Base-by-base conservation (phyloP, 495 filamentous ascomycete genomes). In the Xylaria palmicola region DNA sequence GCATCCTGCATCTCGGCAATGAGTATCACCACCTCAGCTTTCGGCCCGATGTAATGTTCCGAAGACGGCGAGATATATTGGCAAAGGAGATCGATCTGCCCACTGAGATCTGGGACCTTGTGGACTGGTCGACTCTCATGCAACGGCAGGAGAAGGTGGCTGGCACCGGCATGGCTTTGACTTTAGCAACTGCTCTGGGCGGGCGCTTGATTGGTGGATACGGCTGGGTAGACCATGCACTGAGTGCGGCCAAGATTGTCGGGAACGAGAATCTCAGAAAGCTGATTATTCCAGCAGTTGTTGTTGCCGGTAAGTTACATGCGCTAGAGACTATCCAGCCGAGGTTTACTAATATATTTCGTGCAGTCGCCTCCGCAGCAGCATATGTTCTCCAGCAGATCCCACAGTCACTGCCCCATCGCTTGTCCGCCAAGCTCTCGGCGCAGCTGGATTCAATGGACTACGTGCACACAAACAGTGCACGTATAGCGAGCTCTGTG, bases 81-180 rank as follows among this genome's bases (percentile, higher is more conserved):
- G 95, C 89, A 7, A 83, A 90, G 61, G 86, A 94, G 68, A 86
- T 98, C 19, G 87, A 97, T 63, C 84, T 94, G 17, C 86, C 96
- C 52, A 86, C 94, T 19, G 93, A 98, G 64, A 58, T 96, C 0
- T 89, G 83, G 82, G 94, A 98, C 72, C 97, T 98, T 78, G 91
- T 98, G 71, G 95, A 98, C 72, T 77, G 92, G 67, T 79, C 82
- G 32, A 87, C 84, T 10, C 77, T 97, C 9, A 86, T 94, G 79
- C 91, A 98, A 66, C 81, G 85, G 48, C 92, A 98, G 71, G 95
- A 98, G 78, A 97, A 98, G 77, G 77, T 94, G 40, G 92, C 91
- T 13, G 91, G 92, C 37, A 92, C 92, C 27, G 86, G 94, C 62
- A 90, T 98, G 87, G 93, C 95, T 39, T 81, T 98, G 74, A 98